Percentiles rank a stretch among this genome's conserved stretches.
phyloP scores from a whole-genome alignment of 2,329 filamentous ascomycete genomes.

The Botrytis sinoallii region DNA sequence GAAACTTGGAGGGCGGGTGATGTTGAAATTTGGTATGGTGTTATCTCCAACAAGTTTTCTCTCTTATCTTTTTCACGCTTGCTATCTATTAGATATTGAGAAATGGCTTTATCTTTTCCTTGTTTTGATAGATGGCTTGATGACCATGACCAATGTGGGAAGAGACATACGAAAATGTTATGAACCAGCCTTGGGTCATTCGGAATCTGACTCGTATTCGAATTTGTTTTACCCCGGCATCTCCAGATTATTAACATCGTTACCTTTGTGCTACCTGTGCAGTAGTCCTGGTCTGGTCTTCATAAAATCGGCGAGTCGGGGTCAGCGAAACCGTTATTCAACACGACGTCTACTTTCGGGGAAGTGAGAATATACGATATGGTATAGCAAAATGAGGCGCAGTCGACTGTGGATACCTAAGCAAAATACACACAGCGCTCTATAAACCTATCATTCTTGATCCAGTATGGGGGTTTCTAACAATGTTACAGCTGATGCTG shows the following conservation, averaged over 20 bases:
- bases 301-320: not conserved
- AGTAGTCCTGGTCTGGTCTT: not conserved
- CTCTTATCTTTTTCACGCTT: conserved; percentile 4
- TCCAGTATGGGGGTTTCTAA: not conserved
- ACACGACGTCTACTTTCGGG: not conserved
- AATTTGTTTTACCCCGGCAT: not conserved
- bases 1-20: not conserved
- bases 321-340: not conserved
- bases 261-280: not conserved
- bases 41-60: not conserved
- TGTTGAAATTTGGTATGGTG: not conserved
- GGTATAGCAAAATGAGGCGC: not conserved
- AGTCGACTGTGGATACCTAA: not conserved
- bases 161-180: not conserved
- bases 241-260: not conserved
- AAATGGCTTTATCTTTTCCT: not conserved
- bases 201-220: conserved; percentile 12
- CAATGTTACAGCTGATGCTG: conserved; percentile 1
- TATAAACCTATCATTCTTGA: not conserved
- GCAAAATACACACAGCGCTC: not conserved
- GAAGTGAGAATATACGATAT: conserved; percentile 1
- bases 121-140: not conserved
- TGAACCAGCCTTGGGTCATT: not conserved
- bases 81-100: not conserved
- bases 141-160: not conserved